Conservation (phyloP, 2,329 filamentous ascomycete species). For the Fusarium torreyae region DNA sequence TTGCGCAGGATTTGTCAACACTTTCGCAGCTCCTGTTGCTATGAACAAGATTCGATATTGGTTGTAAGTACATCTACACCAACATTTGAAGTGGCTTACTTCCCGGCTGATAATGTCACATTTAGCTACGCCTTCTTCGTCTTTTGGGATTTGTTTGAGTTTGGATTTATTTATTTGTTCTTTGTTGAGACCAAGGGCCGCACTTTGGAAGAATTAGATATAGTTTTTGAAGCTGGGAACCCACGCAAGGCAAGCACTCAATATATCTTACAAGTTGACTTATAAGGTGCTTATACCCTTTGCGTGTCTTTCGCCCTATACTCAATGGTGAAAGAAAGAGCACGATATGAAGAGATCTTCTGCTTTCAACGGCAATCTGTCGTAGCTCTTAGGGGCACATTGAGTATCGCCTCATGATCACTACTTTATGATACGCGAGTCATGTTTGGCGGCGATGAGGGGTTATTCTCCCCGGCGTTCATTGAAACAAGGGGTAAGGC, state of each 20-base stretch:
- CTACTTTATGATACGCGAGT: too few relatives aligned
- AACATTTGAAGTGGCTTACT: background rate
- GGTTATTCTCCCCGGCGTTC: too few relatives aligned
- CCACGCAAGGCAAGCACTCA: slow-evolving; percentile 16
- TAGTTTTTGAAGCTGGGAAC: slow-evolving; percentile 1
- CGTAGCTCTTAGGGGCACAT: too few relatives aligned
- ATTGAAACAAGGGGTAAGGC: too few relatives aligned
- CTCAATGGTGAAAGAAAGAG: too few relatives aligned
- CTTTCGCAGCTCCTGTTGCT: slow-evolving; percentile 38
- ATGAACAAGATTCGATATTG: slow-evolving; percentile 39
- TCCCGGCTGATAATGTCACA: rapidly evolving
- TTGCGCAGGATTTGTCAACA: slow-evolving; percentile 37
- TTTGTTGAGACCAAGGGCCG: slow-evolving; percentile 19
- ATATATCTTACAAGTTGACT: background rate
- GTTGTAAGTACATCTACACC: slow-evolving; percentile 1
- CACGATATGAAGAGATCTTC: too few relatives aligned
- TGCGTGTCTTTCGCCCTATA: too few relatives aligned
- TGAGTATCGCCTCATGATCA: too few relatives aligned
- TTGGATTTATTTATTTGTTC: slow-evolving; percentile 11
- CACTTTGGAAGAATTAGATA: background rate
- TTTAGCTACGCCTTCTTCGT: slow-evolving; percentile 20
- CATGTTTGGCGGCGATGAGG: too few relatives aligned
- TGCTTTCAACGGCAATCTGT: too few relatives aligned
- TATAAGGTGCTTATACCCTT: background rate
- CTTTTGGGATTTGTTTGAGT: slow-evolving; percentile 22